Evolutionary conservation across 306 rosid genomes (phyloP).

Genomic region (Lathyrus oleraceus): DNA sequence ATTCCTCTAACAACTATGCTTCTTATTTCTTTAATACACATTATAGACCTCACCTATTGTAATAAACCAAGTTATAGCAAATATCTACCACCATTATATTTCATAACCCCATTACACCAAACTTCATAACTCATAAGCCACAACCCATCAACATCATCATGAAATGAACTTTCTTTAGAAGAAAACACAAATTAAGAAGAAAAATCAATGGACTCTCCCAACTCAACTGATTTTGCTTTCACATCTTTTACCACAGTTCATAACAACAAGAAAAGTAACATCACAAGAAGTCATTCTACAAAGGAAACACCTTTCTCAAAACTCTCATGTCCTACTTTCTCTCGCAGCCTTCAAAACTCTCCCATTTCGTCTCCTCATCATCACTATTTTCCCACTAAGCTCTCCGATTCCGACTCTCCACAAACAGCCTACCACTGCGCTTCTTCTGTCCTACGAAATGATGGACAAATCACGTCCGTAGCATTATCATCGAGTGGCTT

Average conservation of each 20-base stretch:
- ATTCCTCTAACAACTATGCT: not conserved
- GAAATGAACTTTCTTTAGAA: not conserved
- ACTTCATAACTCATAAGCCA: slow-evolving; percentile 23
- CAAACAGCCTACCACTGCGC: slow-evolving; percentile 71
- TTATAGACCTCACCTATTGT: slow-evolving; percentile 12
- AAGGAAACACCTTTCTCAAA: slow-evolving; percentile 61
- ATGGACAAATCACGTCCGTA: slow-evolving; percentile 72
- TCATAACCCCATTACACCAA: slow-evolving; percentile 10
- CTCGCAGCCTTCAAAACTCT: slow-evolving; percentile 32
- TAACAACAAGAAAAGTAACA: slow-evolving; percentile 11
- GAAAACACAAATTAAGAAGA: not conserved
- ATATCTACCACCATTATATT: slow-evolving; percentile 36
- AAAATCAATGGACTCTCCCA: slow-evolving; percentile 47
- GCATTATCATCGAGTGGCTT: slow-evolving; percentile 65
- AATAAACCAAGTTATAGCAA: slow-evolving; percentile 26
- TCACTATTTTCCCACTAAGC: slow-evolving; percentile 31
- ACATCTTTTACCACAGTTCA: slow-evolving; percentile 34
- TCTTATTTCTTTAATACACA: slow-evolving; percentile 8
- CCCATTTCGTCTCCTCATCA: slow-evolving; percentile 57
- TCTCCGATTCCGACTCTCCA: slow-evolving; percentile 41
- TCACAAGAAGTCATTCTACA: slow-evolving; percentile 70
- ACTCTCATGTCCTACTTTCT: slow-evolving; percentile 31
- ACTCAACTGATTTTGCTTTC: slow-evolving; percentile 61
- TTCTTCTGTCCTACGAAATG: slow-evolving; percentile 82
- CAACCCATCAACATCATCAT: not conserved